Evolutionary conservation across 306 rosid species (phyloP), one percentile per base, ranked within the genome.

Genomic region (Citrullus amarus): DNA sequence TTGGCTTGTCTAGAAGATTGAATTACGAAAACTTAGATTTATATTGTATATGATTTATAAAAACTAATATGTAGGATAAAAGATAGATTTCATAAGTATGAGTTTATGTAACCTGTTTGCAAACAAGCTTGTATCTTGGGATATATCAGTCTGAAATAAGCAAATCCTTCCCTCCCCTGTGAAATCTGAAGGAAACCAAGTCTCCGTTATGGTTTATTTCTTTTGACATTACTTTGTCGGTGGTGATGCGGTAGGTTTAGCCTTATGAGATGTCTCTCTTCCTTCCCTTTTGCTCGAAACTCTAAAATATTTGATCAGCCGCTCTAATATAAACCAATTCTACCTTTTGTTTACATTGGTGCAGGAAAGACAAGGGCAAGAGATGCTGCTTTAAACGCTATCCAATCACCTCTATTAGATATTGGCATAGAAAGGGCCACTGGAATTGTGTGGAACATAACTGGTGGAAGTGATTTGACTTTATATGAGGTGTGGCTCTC

Each of bases 361-460:
- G 82, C 81, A 96, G 99, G 99, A 80, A 96, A 96, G 88, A 91
- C 98, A 36, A 90, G 99, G 87, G 97, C 99, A 41, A 92, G 99
- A 86, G 99, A 96, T 71, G 98, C 98, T 78, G 99, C 99, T 20
- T 88, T 96, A 87, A 96, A 96, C 76, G 99, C 99, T 81, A 96
- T 96, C 80, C 99, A 96, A 63, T 96, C 99, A 59, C 98, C 99
- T 82, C 86, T 96, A 67, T 88, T 96, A 38, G 99, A 92, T 90
- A 96, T 96, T 62, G 99, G 97, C 76, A 96, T 96, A 77, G 99
- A 96, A 86, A 91, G 99, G 81, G 99, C 99, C 34, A 96, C 99
- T 86, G 99, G 99, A 86, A 96, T 96, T 81, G 99, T 96, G 32
- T 96, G 99, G 99, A 96, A 92, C 83, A 96, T 96, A 82, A 96